Evolutionary conservation across 1,139 yeast genomes (phyloP).

Genomic region (Blastobotrys ciferrii): DNA sequence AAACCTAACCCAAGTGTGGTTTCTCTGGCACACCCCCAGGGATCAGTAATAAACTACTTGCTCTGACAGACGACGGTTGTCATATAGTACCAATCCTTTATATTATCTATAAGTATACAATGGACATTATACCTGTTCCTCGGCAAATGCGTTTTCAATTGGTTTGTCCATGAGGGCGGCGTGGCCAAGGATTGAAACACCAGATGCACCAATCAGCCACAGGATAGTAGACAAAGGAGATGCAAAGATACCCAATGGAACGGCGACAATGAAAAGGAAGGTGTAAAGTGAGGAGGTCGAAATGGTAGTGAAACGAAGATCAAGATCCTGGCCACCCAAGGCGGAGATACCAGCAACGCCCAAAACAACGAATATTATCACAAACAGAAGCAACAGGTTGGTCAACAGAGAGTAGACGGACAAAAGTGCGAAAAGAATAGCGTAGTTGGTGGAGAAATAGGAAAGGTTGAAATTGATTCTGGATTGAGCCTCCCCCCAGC

Average conservation of each 20-base stretch:
- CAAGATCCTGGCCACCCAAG: conserved; percentile 78
- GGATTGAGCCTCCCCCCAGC: conserved; percentile 85
- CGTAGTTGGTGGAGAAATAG: conserved; percentile 85
- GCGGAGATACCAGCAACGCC: conserved; percentile 79
- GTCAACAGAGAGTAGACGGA: conserved; percentile 74
- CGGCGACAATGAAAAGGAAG: conserved; percentile 61
- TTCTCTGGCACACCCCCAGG: too few relatives aligned
- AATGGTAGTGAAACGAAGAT: conserved; percentile 44
- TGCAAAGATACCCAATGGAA: conserved; percentile 90
- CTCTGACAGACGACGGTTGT: not conserved
- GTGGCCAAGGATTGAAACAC: conserved; percentile 82
- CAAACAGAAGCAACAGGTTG: conserved; percentile 79
- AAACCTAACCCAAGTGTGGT: too few relatives aligned
- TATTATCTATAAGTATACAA: not conserved
- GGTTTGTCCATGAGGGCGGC: conserved; percentile 97
- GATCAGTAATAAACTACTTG: too few relatives aligned
- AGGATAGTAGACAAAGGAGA: conserved; percentile 90
- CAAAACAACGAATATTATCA: conserved; percentile 53
- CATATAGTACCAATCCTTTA: not conserved
- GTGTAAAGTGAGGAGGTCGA: conserved; percentile 88
- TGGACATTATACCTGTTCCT: conserved; percentile 51
- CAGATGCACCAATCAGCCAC: conserved; percentile 96
- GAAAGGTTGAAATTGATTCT: conserved; percentile 83
- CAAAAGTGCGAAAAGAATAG: conserved; percentile 67
- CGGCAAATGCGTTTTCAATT: conserved; percentile 94